Conservation (phyloP, 2,329 filamentous ascomycete species). For the Seiridium cupressi region DNA sequence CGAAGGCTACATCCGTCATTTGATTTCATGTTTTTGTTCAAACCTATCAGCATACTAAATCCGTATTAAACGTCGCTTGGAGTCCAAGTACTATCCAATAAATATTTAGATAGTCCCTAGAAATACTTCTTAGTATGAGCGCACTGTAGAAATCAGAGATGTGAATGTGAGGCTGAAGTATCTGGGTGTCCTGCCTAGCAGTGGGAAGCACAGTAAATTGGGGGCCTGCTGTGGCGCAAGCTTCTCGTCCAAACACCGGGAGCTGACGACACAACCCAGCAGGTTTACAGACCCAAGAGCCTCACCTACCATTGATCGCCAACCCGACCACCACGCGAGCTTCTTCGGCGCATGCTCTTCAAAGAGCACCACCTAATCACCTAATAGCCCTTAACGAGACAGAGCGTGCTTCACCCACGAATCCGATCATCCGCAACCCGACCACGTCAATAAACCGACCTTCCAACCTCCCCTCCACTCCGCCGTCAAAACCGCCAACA, state of each 20-base stretch:
- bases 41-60: no score
- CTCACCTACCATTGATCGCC: neutral
- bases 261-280: slow-evolving; percentile 4
- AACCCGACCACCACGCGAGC: neutral
- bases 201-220: neutral
- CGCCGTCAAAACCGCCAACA: slow-evolving; percentile 32
- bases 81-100: no score
- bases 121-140: no score
- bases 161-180: neutral
- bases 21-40: no score
- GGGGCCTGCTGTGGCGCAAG: slow-evolving; percentile 3
- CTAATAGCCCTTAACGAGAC: neutral
- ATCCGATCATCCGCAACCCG: neutral
- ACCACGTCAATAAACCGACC: neutral
- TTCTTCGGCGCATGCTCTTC: neutral
- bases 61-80: no score
- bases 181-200: neutral
- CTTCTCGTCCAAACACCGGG: neutral
- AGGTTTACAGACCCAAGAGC: neutral
- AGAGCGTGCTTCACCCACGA: neutral
- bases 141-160: no score
- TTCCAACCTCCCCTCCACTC: neutral
- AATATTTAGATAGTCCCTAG: no score
- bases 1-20: neutral
- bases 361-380: neutral